Evolutionary conservation across 2,329 filamentous ascomycete species (phyloP), one percentile per base, ranked within the genome.

Genomic region (Pseudohalonectria lignicola): DNA sequence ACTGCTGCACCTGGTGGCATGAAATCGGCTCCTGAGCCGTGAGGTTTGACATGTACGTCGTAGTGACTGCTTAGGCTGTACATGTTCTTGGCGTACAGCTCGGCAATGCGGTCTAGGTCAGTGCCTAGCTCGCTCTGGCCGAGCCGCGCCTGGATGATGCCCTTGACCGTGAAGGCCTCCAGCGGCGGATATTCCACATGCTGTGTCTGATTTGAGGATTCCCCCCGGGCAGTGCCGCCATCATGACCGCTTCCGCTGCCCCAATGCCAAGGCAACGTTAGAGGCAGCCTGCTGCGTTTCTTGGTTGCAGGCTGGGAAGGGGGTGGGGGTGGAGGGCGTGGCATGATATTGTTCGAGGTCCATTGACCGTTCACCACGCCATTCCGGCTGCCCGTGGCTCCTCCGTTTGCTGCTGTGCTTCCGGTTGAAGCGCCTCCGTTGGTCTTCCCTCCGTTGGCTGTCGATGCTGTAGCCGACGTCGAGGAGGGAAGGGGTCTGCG

Each of bases 21-120:
- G 42, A 76, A 74, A 1, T 61, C 56, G 2, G 67, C 54, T 4
- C 76, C 74, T 1, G 71, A 72, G 16, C 74, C 74, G 47, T 79
- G 76, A 12, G 76, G 76, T 11, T 70, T 61, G 42, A 79, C 71
- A 46, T 81, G 76, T 6, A 78, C 73, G 48, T 79, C 76, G 48
- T 80, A 79, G 50, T 80, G 76, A 52, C 79, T 78, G 54, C 75
- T 79, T 37, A 80, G 52, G 30, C 75, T 79, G 52, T 79, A 80
- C 31, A 71, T 67, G 11, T 75, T 79, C 25, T 72, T 65, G 28
- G 76, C 76, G 55, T 76, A 81, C 23, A 81, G 80, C 53, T 80
- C 76, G 10, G 76, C 76, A 48, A 81, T 80, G 30, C 74, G 68
- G 43, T 80, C 75, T 36, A 81, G 58, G 48, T 79, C 74, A 11